phyloP scores from a whole-genome alignment of 768 basidiomycete species.

The Mycena haematopus region DNA sequence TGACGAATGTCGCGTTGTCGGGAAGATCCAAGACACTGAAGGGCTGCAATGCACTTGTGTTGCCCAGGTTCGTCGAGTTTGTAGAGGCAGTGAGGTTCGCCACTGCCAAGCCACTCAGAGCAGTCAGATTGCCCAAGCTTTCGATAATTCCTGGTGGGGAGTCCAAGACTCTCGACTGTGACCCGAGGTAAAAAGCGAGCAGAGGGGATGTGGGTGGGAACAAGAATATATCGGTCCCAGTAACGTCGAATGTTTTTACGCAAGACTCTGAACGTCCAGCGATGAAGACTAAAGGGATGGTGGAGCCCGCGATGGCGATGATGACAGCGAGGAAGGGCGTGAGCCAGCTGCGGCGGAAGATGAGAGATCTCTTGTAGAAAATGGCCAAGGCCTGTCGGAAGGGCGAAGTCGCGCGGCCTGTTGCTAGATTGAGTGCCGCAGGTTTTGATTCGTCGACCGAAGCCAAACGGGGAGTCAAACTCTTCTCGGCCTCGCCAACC shows the following conservation, averaged over 20 bases:
- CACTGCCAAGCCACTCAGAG: constrained; percentile 33
- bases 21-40: constrained; percentile 50
- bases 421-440: constrained; percentile 48
- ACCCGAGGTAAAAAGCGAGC: constrained; percentile 37
- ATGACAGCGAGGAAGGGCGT: constrained; percentile 60
- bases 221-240: constrained; percentile 49
- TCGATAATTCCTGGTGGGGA: constrained; percentile 61
- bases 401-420: constrained; percentile 60
- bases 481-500: constrained; percentile 22
- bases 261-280: constrained; percentile 59
- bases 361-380: constrained; percentile 71
- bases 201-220: constrained; percentile 61
- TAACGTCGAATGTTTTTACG: constrained; percentile 40
- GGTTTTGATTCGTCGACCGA: constrained; percentile 32
- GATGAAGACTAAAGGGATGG: constrained; percentile 73
- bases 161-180: constrained; percentile 47
- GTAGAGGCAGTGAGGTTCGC: constrained; percentile 31
- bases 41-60: constrained; percentile 34
- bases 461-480: constrained; percentile 26
- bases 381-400: constrained; percentile 74
- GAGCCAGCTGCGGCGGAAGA: constrained; percentile 73
- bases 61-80: constrained; percentile 48
- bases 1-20: constrained; percentile 66
- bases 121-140: constrained; percentile 50
- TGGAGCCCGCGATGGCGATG: constrained; percentile 66